Conservation (phyloP, 2,329 filamentous ascomycete genomes). For the Cercospora beticola region DNA sequence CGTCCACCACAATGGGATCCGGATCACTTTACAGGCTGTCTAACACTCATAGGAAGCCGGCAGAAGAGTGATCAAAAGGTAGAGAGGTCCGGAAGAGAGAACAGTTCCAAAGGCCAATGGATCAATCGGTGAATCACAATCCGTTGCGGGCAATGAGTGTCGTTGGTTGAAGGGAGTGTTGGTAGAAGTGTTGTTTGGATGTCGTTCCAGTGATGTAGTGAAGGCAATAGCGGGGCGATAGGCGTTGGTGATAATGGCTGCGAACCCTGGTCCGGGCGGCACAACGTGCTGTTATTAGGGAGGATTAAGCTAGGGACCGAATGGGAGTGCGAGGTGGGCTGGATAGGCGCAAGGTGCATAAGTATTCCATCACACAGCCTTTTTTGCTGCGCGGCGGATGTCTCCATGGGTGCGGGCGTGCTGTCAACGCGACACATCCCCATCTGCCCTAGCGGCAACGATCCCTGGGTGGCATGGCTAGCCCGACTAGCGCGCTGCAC, state of each 20-base stretch:
- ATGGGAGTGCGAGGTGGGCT: constrained; percentile 15
- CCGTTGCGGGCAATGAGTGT: constrained; percentile 6
- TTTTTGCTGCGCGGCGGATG: constrained; percentile 19
- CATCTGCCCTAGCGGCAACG: constrained; percentile 27
- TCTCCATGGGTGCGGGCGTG: constrained; percentile 14
- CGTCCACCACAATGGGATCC: constrained; percentile 9
- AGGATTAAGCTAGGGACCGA: constrained; percentile 18
- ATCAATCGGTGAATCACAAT: constrained; percentile 2
- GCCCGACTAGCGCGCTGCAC: constrained; percentile 26
- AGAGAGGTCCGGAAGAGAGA: constrained; percentile 8
- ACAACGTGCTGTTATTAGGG: constrained; percentile 22
- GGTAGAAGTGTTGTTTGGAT: background rate
- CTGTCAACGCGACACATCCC: constrained; percentile 31
- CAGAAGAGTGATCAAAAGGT: constrained; percentile 13
- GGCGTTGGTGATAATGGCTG: constrained; percentile 24
- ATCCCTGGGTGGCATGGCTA: constrained; percentile 27
- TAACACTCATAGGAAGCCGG: constrained; percentile 25
- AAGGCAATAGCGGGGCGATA: constrained; percentile 30
- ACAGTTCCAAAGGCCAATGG: constrained; percentile 1
- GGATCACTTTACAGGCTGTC: constrained; percentile 18
- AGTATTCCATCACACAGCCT: constrained; percentile 19
- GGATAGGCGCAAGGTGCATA: constrained; percentile 20
- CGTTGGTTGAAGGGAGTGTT: constrained; percentile 5
- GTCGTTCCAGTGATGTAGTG: constrained; percentile 25
- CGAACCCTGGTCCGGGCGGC: constrained; percentile 22